Evolutionary conservation across 768 basidiomycete genomes (phyloP).

Genomic region (Boletus edulis): DNA sequence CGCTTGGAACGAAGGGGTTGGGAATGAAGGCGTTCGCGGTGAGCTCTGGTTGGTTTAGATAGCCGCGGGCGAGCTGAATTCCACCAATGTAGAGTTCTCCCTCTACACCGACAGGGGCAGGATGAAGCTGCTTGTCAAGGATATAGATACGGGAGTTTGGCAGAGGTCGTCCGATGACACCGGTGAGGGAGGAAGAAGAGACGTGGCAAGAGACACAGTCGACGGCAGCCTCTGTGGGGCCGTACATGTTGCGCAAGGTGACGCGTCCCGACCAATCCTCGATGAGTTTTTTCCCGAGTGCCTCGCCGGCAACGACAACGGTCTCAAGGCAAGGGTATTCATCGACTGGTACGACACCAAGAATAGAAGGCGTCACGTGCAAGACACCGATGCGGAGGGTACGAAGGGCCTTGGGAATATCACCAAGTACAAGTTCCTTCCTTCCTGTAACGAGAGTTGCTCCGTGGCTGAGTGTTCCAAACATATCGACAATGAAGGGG

Average conservation of each 20-base stretch:
- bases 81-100: constrained; percentile 24
- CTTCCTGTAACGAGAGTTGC: constrained; percentile 20
- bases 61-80: constrained; percentile 20
- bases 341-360: constrained; percentile 24
- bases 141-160: constrained; percentile 30
- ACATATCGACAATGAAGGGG: constrained; percentile 19
- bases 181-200: constrained; percentile 14
- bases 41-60: constrained; percentile 28
- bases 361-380: constrained; percentile 31
- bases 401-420: constrained; percentile 27
- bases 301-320: constrained; percentile 26
- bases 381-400: constrained; percentile 26
- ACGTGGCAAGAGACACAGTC: constrained; percentile 29
- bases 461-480: constrained; percentile 19
- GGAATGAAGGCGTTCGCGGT: constrained; percentile 25
- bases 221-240: constrained; percentile 33
- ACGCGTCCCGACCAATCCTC: constrained; percentile 26
- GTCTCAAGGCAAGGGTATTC: constrained; percentile 28
- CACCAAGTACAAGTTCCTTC: constrained; percentile 30
- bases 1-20: constrained; percentile 29
- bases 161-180: constrained; percentile 32
- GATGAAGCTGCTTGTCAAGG: constrained; percentile 26
- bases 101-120: constrained; percentile 29
- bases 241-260: constrained; percentile 32
- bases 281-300: constrained; percentile 22